These are phyloP conservation scores for Colletotrichum noveboracense DNA, from an alignment of 2,329 filamentous ascomycete species.

Conservation along the genomic window DNA sequence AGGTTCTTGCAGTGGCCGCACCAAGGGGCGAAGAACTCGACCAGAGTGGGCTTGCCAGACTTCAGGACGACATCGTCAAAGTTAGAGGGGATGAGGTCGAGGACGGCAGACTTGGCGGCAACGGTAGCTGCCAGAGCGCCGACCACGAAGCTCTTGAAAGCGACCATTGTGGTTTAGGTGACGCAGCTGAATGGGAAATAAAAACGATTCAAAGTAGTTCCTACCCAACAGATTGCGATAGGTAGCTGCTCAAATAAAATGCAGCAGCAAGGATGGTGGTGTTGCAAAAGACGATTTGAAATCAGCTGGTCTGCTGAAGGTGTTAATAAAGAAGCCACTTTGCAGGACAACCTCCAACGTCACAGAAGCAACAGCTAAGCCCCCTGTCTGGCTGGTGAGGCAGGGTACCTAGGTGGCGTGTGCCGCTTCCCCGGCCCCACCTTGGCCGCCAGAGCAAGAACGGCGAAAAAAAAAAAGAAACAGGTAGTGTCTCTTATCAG, in stretches of 20 bases:
- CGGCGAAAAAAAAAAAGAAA: not conserved
- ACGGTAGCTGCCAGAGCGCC: conserved; percentile 59
- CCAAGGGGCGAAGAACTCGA: conserved; percentile 99
- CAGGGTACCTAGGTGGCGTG: not conserved
- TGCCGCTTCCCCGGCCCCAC: not conserved
- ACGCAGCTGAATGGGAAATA: not conserved
- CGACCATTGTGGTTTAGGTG: conserved; percentile 50
- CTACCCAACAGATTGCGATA: not conserved
- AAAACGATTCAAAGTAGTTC: not conserved
- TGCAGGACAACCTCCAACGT: conserved; percentile 27
- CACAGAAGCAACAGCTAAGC: conserved; percentile 9
- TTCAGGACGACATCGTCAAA: conserved; percentile 91
- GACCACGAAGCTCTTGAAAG: conserved; percentile 66
- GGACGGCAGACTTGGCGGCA: conserved; percentile 79
- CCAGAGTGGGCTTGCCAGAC: conserved; percentile 92
- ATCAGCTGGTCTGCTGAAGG: conserved; percentile 28
- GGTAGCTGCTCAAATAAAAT: conserved; percentile 2
- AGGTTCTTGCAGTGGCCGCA: conserved; percentile 99
- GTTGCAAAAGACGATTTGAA: conserved; percentile 35
- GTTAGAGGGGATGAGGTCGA: conserved; percentile 88
- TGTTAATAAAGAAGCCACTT: conserved; percentile 39
- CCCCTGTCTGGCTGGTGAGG: not conserved
- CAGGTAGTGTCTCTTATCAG: not conserved
- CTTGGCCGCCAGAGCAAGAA: not conserved
- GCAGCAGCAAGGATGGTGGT: not conserved